Conservation (phyloP, 2,329 filamentous ascomycete species). For the Fusarium algeriense region DNA sequence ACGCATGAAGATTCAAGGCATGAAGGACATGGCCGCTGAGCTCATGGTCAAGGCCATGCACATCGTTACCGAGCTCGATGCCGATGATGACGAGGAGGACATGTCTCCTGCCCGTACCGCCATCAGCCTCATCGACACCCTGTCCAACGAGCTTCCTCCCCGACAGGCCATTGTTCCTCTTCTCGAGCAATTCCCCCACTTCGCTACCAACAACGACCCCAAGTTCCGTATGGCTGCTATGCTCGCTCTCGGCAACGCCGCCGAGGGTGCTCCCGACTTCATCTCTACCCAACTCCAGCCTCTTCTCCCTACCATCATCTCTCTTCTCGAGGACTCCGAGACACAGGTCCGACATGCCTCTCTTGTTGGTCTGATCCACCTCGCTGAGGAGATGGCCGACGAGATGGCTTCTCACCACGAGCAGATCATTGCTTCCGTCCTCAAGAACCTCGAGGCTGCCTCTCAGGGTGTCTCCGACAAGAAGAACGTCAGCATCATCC, state of each 20-base stretch:
- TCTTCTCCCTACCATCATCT: conserved; percentile 86
- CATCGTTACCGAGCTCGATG: conserved; percentile 89
- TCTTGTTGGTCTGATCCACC: conserved; percentile 85
- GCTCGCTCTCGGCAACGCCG: conserved; percentile 90
- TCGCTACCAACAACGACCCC: conserved; percentile 79
- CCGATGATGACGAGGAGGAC: conserved; percentile 82
- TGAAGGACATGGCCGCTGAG: conserved; percentile 85
- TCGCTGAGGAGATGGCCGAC: conserved; percentile 93
- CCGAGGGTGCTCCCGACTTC: conserved; percentile 97
- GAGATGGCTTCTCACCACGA: conserved; percentile 89
- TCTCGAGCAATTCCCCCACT: conserved; percentile 85
- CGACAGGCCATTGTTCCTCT: conserved; percentile 95
- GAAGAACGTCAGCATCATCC: conserved; percentile 86
- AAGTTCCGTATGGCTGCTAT: conserved; percentile 91
- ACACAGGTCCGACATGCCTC: conserved; percentile 87
- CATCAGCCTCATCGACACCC: conserved; percentile 87
- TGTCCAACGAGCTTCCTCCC: conserved; percentile 88
- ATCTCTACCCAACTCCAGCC: conserved; percentile 91
- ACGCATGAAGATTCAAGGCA: conserved; percentile 93
- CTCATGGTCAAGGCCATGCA: conserved; percentile 89
- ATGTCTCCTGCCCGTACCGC: conserved; percentile 84
- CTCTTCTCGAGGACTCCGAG: conserved; percentile 86
- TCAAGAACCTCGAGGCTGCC: conserved; percentile 90
- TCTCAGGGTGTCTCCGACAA: conserved; percentile 76
- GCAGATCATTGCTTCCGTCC: conserved; percentile 82